Evolutionary conservation across 148 eudicot genomes (phyloP).

Genomic region (Vaccinium corymbosum): DNA sequence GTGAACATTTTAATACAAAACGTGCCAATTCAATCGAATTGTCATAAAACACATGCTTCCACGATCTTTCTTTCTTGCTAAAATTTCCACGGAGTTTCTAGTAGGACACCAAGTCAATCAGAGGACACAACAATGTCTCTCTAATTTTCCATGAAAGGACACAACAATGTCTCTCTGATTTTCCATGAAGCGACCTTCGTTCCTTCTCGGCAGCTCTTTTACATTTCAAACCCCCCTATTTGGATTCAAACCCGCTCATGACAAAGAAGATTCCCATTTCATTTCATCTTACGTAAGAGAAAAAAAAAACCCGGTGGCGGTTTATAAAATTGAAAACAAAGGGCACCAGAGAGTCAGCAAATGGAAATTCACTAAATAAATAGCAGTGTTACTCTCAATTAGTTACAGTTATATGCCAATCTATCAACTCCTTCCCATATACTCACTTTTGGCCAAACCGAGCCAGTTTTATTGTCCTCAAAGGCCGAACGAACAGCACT

Average conservation of each 20-base stretch:
- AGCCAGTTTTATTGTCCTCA: neutral
- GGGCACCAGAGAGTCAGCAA: neutral
- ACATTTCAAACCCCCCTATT: neutral
- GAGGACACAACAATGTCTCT: too few relatives aligned
- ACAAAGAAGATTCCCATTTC: too few relatives aligned
- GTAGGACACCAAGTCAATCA: too few relatives aligned
- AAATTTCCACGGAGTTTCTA: too few relatives aligned
- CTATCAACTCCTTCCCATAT: constrained; percentile 4
- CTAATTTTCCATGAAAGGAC: too few relatives aligned
- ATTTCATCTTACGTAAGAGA: too few relatives aligned
- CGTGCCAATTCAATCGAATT: too few relatives aligned
- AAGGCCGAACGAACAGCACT: neutral
- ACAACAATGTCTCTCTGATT: too few relatives aligned
- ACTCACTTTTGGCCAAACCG: neutral
- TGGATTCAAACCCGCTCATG: neutral
- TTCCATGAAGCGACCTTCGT: neutral
- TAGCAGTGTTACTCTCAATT: neutral
- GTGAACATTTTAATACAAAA: too few relatives aligned
- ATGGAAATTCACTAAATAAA: neutral
- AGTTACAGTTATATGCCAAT: neutral
- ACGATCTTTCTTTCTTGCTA: too few relatives aligned
- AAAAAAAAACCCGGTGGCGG: neutral
- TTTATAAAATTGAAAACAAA: neutral
- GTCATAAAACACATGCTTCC: too few relatives aligned
- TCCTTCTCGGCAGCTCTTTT: neutral